A percentile compares a stretch with the other conserved stretches of the same genome.
These are phyloP conservation scores for Besnoitia besnoiti DNA, from an alignment of 169 alveolate genomes.

Conservation along the genomic window DNA sequence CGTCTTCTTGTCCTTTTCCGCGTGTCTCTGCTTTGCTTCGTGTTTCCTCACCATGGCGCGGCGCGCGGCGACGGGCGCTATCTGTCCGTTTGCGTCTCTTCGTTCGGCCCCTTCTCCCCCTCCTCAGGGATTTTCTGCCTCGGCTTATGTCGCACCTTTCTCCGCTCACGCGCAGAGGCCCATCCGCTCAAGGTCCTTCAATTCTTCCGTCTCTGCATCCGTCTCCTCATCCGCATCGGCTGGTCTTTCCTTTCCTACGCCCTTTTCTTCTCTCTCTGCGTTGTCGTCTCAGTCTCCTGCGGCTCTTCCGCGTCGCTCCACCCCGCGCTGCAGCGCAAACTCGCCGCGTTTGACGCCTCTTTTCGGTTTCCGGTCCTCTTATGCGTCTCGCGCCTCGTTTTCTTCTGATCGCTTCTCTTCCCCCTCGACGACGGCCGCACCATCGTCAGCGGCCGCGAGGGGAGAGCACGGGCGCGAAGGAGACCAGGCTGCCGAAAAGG, in stretches of 20 bases:
- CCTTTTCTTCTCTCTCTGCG: background rate
- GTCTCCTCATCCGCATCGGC: background rate
- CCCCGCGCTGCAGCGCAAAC: no score
- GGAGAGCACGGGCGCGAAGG: background rate
- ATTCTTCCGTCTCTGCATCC: background rate
- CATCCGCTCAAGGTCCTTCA: no score
- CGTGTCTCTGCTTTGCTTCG: background rate
- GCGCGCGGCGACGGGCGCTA: background rate
- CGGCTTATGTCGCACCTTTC: no score
- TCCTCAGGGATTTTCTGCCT: background rate
- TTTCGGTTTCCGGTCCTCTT: no score
- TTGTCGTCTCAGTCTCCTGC: no score
- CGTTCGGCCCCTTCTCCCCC: background rate
- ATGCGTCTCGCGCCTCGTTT: no score
- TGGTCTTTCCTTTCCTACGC: background rate
- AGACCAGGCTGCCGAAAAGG: background rate
- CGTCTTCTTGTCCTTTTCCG: background rate
- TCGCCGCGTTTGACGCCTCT: no score
- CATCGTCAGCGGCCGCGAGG: no score
- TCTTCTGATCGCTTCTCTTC: no score
- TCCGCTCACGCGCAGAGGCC: no score
- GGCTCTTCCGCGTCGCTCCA: no score
- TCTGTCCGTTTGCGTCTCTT: background rate
- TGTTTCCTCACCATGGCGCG: background rate
- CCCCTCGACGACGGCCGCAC: no score